phyloP scores from a whole-genome alignment of 2,329 filamentous ascomycete genomes.

The Neocucurbitaria cava region DNA sequence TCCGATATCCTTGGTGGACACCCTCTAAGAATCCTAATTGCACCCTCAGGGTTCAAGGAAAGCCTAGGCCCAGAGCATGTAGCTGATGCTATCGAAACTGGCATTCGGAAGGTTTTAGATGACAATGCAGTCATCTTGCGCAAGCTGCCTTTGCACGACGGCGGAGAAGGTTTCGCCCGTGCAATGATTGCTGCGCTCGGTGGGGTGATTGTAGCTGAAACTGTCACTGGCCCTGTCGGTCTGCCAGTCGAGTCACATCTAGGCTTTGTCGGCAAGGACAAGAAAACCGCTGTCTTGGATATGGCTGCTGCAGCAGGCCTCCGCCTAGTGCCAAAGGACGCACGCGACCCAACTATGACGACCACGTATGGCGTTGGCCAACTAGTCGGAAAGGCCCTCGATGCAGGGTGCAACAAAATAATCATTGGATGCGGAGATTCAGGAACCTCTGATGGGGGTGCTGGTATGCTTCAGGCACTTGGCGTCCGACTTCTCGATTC shows the following conservation, averaged over 20 bases:
- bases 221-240: slow-evolving; percentile 56
- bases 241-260: slow-evolving; percentile 54
- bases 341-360: slow-evolving; percentile 57
- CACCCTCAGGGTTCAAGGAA: slow-evolving; percentile 63
- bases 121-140: slow-evolving; percentile 50
- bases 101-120: slow-evolving; percentile 53
- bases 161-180: slow-evolving; percentile 60
- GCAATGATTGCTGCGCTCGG: slow-evolving; percentile 55
- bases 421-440: slow-evolving; percentile 63
- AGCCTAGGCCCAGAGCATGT: slow-evolving; percentile 59
- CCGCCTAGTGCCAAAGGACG: slow-evolving; percentile 55
- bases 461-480: slow-evolving; percentile 62
- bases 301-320: slow-evolving; percentile 63
- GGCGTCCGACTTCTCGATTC: slow-evolving; percentile 54
- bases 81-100: slow-evolving; percentile 59
- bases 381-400: slow-evolving; percentile 56
- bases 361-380: slow-evolving; percentile 62
- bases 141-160: slow-evolving; percentile 61
- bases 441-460: slow-evolving; percentile 61
- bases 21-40: slow-evolving; percentile 53
- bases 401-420: slow-evolving; percentile 55
- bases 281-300: slow-evolving; percentile 57
- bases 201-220: slow-evolving; percentile 48
- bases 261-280: slow-evolving; percentile 51
- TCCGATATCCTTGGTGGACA: slow-evolving; percentile 28